Base-by-base conservation (phyloP, 129 eudicot genomes). In the Flaveria robusta region DNA sequence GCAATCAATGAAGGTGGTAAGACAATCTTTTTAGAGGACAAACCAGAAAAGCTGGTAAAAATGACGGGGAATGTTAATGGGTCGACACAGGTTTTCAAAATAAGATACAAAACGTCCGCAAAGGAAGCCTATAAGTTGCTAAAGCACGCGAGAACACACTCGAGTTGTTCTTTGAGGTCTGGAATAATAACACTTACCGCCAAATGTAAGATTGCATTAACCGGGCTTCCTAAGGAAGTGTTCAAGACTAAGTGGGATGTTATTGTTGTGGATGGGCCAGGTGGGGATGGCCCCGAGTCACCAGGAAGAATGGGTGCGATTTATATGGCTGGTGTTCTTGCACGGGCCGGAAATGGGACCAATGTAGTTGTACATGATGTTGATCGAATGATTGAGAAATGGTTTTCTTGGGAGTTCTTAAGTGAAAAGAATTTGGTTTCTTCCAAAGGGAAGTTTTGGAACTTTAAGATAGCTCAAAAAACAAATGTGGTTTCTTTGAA, bases 331-430 rank as follows among this genome's bases (percentile, higher is more conserved):
- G 74, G 96, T 79, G 66, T 91, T 41, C 77, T 90, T 54, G 98
- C 98, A 67, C 86, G 96, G 76, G 79, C 74, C 5, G 87, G 93
- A 42, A 88, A 94, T 75, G 70, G 56, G 85, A 88, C 90, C 3
- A 83, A 87, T 84, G 93, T 94, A 9, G 79, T 94, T 16, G 96
- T 94, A 10, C 98, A 94, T 71, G 98, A 93, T 84, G 91, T 87
- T 20, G 86, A 93, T 79, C 69, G 93, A 56, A 85, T 81, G 84
- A 90, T 94, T 8, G 98, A 94, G 77, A 91, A 82, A 75, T 91
- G 98, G 98, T 94, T 85, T 85, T 87, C 97, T 1, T 80, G 98
- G 97, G 98, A 94, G 76, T 94, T 88, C 66, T 65, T 94, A 66
- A 91, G 96, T 75, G 97, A 88, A 9, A 81, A 85, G 68, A 91